Percentiles rank a stretch among this genome's conserved stretches.
phyloP scores from a whole-genome alignment of 139 green algal genomes.

The Chlamydomonas sp. region DNA sequence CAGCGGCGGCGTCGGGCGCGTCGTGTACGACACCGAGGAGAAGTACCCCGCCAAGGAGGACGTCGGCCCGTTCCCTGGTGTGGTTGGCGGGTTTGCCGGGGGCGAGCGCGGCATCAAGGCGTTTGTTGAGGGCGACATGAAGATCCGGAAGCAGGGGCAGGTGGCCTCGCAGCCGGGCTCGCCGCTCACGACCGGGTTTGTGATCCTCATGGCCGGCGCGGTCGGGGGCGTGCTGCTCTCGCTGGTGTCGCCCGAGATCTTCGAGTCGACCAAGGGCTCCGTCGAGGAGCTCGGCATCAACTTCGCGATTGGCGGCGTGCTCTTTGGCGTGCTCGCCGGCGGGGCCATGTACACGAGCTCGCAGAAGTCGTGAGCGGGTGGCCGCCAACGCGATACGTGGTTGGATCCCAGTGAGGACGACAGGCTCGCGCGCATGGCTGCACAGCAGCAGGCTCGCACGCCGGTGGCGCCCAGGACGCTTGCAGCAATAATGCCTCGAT shows the following conservation, averaged over 20 bases:
- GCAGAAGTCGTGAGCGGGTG: no score
- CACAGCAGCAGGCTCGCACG: no score
- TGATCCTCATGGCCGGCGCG: conserved; percentile 4
- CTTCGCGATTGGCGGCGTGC: no score
- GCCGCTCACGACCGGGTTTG: conserved; percentile 5
- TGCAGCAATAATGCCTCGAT: no score
- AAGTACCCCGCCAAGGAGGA: conserved; percentile 66
- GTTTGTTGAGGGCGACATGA: conserved; percentile 64
- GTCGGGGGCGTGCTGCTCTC: neutral
- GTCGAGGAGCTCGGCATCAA: no score
- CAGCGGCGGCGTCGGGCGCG: conserved; percentile 30
- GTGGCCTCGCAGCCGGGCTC: neutral
- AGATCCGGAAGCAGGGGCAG: conserved; percentile 6
- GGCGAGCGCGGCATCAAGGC: conserved; percentile 67
- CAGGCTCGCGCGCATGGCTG: no score
- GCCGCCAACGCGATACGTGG: no score
- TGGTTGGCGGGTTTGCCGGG: conserved; percentile 70
- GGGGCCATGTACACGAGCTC: no score
- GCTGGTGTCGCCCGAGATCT: neutral
- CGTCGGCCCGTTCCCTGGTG: conserved; percentile 20
- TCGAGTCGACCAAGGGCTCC: no score
- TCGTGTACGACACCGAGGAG: conserved; percentile 52
- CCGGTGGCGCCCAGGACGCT: no score
- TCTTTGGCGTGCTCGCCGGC: no score
- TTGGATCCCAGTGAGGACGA: no score